Base-by-base conservation (phyloP, 352 stramenopile species). In the Aphanomyces euteiches region DNA sequence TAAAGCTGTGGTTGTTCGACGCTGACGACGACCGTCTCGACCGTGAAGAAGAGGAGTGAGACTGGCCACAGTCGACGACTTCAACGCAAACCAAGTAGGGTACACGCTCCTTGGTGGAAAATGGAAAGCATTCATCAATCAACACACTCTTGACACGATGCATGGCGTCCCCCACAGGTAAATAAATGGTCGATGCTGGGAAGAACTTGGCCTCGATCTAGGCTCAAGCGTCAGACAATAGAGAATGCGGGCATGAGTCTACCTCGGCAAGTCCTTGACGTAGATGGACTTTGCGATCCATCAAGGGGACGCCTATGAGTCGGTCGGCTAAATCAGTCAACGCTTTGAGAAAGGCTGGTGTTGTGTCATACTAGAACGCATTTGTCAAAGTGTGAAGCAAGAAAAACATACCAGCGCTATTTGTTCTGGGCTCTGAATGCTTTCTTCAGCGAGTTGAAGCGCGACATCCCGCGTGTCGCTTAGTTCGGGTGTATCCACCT, bases 31-130 rank as follows among this genome's bases (percentile, higher is more conserved):
- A 12, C 10, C 43, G 10, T 12, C 10, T n/a, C 43, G 53, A 47
- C 38, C 45, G 34, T 60, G 47, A 39, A 17, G 37, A 34, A 69
- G 43, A n/a, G 10, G 17, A n/a, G 10, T 12, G 17, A 12, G 28
- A 2, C 19, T 10, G 10, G 10, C 2, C 60, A 73, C 12, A 92
- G 63, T 94, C 86, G 45, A 94, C 73, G 6, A 94, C 87, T 53
- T 94, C 87, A 1, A 94, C 78, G 57, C 85, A 90, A 15, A 94
- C 66, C 36, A 94, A 89, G 57, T 90, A 94, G 10, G 87, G 87
- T 43, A 92, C 87, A n/a, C 87, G 79, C 56, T 92, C 83, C 41
- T 92, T 92, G 0, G 87, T 94, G 0, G 84, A 92, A 47, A 94
- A 94, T 7, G 83, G 84, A 63, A 92, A 92, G 65, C 83, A 90